Evolutionary conservation across 2,329 filamentous ascomycete genomes (phyloP).

Genomic region (Fusarium sulawesiense): DNA sequence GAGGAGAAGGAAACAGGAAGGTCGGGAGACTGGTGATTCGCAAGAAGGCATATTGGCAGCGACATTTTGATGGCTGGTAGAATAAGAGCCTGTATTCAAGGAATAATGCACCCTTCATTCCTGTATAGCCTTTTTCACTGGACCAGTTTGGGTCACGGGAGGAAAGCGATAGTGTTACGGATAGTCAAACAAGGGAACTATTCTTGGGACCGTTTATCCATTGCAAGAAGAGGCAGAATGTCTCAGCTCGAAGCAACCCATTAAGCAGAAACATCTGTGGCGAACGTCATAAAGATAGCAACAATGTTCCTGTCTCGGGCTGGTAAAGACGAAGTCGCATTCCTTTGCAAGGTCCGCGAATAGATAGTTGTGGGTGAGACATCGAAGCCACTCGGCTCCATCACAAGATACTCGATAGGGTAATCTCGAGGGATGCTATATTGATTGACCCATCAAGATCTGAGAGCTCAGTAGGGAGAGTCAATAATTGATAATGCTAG

Average conservation of each 20-base stretch:
- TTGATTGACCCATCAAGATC: constrained; percentile 1
- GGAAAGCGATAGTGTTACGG: constrained; percentile 19
- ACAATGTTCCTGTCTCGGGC: constrained; percentile 18
- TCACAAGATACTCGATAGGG: background rate
- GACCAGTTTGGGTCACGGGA: constrained; percentile 39
- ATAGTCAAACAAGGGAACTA: constrained; percentile 20
- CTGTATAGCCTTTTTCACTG: constrained; percentile 42
- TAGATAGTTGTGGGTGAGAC: constrained; percentile 39
- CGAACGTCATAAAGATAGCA: constrained; percentile 24
- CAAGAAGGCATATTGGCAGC: constrained; percentile 39
- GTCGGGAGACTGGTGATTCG: constrained; percentile 23
- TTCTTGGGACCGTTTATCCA: constrained; percentile 33
- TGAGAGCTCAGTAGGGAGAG: constrained; percentile 11
- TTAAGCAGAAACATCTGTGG: constrained; percentile 25
- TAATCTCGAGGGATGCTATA: constrained; percentile 11
- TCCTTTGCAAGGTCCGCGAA: constrained; percentile 41
- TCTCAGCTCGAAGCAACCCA: constrained; percentile 40
- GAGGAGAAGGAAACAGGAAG: constrained; percentile 24
- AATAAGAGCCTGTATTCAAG: constrained; percentile 23
- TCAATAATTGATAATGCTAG: constrained; percentile 24
- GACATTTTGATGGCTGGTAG: constrained; percentile 49
- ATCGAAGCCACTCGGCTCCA: constrained; percentile 33
- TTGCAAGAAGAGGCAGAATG: constrained; percentile 50
- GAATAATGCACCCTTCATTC: constrained; percentile 55
- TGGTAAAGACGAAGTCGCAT: constrained; percentile 41